Percentiles rank a stretch among this genome's conserved stretches.
These are phyloP conservation scores for Apiospora phragmitis DNA, from an alignment of 2,329 filamentous ascomycete species.

Conservation along the genomic window DNA sequence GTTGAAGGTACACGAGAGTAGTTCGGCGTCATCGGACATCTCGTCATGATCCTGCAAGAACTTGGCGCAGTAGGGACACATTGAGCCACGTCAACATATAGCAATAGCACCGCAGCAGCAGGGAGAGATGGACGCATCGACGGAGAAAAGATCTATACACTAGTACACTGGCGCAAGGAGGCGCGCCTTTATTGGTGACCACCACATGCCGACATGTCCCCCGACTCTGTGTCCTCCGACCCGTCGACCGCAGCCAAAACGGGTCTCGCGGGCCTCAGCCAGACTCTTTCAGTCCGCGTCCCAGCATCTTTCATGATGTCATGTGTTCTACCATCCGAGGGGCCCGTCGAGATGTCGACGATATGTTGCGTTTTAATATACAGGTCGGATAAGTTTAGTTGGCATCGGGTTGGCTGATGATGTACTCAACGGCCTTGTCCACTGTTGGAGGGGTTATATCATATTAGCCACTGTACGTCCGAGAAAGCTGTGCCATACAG, in stretches of 20 bases:
- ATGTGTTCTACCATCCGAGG: not conserved
- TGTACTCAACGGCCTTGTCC: slow-evolving; percentile 93
- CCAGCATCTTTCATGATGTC: slow-evolving; percentile 1
- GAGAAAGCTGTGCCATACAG: not conserved
- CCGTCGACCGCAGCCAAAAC: not conserved
- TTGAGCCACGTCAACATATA: not conserved
- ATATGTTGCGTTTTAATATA: slow-evolving; percentile 23
- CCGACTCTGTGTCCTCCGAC: not conserved
- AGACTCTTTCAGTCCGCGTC: not conserved
- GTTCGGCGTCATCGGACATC: not conserved
- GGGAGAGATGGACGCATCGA: not conserved
- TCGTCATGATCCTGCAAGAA: not conserved
- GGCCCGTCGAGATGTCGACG: not conserved
- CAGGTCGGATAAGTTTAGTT: slow-evolving; percentile 46
- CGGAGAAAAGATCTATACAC: slow-evolving; percentile 32
- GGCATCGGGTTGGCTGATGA: slow-evolving; percentile 89
- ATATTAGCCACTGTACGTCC: slow-evolving; percentile 14
- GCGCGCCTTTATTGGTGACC: not conserved
- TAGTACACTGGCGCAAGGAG: slow-evolving; percentile 29
- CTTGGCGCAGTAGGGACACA: not conserved
- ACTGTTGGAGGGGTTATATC: slow-evolving; percentile 51
- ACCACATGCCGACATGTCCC: not conserved
- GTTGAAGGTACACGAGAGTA: too few relatives aligned
- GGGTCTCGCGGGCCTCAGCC: not conserved
- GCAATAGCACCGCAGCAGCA: not conserved